A percentile compares a stretch with the other conserved stretches of the same genome.
phyloP scores from a whole-genome alignment of 2,329 filamentous ascomycete species.

The Clonostachys sp. region DNA sequence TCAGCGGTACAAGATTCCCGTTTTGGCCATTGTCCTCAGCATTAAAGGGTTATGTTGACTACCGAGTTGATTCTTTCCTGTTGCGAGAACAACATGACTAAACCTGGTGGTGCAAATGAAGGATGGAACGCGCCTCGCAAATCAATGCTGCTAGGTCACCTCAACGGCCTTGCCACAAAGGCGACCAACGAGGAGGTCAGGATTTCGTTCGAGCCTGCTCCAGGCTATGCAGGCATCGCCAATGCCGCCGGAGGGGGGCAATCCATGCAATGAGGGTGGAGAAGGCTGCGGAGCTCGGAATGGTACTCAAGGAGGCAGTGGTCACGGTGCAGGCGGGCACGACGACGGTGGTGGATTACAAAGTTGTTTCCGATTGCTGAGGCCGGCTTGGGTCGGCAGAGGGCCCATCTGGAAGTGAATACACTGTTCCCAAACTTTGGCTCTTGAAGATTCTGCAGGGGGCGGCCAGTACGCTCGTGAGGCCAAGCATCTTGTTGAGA shows the following conservation, averaged over 20 bases:
- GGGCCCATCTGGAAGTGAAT: too few species aligned
- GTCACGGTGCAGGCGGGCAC: constrained; percentile 43
- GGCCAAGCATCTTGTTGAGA: too few species aligned
- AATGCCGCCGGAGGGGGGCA: constrained; percentile 52
- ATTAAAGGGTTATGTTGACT: constrained; percentile 38
- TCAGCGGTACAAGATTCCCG: constrained; percentile 46
- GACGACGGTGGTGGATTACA: constrained; percentile 49
- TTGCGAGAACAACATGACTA: not conserved
- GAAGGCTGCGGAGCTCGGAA: constrained; percentile 38
- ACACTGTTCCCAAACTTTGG: too few species aligned
- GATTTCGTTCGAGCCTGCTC: constrained; percentile 53
- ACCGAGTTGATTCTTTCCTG: not conserved
- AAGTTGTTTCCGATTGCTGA: constrained; percentile 39
- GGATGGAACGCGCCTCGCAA: constrained; percentile 58
- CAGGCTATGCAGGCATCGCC: constrained; percentile 56
- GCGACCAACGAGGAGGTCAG: constrained; percentile 59
- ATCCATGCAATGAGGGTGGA: constrained; percentile 44
- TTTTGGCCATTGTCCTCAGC: constrained; percentile 51
- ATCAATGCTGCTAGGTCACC: constrained; percentile 53
- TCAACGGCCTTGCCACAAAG: constrained; percentile 47
- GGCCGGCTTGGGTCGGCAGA: not conserved
- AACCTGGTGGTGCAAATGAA: constrained; percentile 10
- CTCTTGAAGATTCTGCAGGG: too few species aligned
- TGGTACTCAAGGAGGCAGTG: constrained; percentile 43
- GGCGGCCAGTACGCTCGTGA: too few species aligned